A percentile compares a stretch with the other conserved stretches of the same genome.
Conservation (phyloP, 176 grass and related monocot genomes). For the Musa troglodytarum region DNA sequence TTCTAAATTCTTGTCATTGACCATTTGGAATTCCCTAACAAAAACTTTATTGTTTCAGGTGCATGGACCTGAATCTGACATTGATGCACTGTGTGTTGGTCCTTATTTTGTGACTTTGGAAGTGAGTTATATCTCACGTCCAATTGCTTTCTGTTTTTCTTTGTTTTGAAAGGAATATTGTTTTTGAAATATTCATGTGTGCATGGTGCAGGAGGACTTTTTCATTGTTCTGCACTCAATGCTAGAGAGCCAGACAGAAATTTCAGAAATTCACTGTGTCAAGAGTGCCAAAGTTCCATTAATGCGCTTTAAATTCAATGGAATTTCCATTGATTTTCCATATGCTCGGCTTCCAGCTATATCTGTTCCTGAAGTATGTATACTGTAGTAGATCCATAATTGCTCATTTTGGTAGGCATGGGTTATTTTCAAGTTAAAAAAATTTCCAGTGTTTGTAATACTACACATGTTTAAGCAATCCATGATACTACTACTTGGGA, state of each 20-base stretch:
- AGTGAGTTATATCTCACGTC: constrained; percentile 30
- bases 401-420: background rate
- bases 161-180: constrained; percentile 4
- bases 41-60: constrained; percentile 23
- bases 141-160: background rate
- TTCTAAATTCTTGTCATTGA: background rate
- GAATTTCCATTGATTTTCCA: constrained; percentile 53
- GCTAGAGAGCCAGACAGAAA: constrained; percentile 40
- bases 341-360: constrained; percentile 43
- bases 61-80: constrained; percentile 66
- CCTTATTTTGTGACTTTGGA: constrained; percentile 48
- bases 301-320: constrained; percentile 51
- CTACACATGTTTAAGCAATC: background rate
- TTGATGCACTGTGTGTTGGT: constrained; percentile 57
- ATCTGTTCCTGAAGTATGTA: constrained; percentile 46
- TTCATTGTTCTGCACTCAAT: constrained; percentile 49
- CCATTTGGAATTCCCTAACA: background rate
- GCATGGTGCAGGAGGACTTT: constrained; percentile 37
- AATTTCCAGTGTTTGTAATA: background rate
- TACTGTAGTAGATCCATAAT: constrained; percentile 1
- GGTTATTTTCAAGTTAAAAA: background rate
- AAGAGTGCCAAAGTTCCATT: constrained; percentile 55
- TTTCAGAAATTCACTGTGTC: constrained; percentile 45
- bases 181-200: background rate
- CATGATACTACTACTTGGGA: background rate